A percentile compares a stretch with the other conserved stretches of the same genome.
These are phyloP conservation scores for Micractinium sp. DNA, from an alignment of 139 green algal species.

Conservation along the genomic window DNA sequence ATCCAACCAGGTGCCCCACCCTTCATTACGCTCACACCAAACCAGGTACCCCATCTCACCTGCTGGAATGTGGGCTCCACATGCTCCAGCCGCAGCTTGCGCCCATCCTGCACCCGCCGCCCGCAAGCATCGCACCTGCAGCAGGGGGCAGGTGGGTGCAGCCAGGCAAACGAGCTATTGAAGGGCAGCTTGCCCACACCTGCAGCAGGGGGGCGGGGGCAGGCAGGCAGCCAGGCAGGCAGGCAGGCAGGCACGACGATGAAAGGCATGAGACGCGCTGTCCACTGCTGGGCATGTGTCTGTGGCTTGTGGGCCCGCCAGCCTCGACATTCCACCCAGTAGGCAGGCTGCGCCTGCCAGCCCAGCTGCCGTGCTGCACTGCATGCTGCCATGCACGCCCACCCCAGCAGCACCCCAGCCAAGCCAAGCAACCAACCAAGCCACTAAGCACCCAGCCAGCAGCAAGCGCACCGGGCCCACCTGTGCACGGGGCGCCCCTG, in stretches of 20 bases:
- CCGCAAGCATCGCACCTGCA: conserved; percentile 3
- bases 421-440: not conserved
- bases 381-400: not conserved
- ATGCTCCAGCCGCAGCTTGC: not conserved
- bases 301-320: too few species aligned
- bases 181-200: not conserved
- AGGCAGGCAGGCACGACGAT: not conserved
- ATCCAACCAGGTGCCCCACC: too few species aligned
- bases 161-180: not conserved
- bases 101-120: not conserved
- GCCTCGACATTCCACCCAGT: not conserved
- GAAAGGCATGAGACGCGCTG: not conserved
- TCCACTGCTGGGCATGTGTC: too few species aligned
- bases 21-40: too few species aligned
- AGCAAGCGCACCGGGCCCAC: not conserved
- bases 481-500: not conserved
- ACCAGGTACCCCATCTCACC: not conserved
- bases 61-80: not conserved
- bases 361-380: too few species aligned
- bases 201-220: not conserved
- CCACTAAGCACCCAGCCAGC: not conserved
- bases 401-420: not conserved
- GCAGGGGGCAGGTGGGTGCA: not conserved
- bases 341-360: too few species aligned
- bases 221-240: not conserved